Percentiles rank a stretch among this genome's conserved stretches.
Evolutionary conservation across 139 green algal genomes (phyloP).

Genomic region (Klebsormidium nitens): DNA sequence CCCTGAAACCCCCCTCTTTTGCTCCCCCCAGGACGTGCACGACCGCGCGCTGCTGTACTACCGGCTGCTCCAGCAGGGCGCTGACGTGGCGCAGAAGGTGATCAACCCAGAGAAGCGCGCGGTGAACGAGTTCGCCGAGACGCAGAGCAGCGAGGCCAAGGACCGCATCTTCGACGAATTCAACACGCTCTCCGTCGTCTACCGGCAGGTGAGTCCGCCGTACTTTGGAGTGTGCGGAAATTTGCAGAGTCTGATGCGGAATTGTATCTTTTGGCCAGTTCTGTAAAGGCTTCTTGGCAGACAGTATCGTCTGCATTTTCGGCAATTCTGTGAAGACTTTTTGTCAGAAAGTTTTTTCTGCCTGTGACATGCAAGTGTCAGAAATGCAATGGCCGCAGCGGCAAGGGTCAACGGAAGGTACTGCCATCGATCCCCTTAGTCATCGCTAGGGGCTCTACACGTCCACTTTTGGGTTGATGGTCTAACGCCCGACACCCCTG

Average conservation of each 20-base stretch:
- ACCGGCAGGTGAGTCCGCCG: slow-evolving; percentile 37
- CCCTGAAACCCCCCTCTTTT: not conserved
- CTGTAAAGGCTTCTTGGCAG: no score
- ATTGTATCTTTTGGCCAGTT: no score
- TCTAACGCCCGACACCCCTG: no score
- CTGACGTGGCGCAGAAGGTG: slow-evolving; percentile 36
- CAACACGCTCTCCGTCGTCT: slow-evolving; percentile 83
- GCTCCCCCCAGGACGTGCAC: slow-evolving; percentile 63
- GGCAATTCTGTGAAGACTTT: no score
- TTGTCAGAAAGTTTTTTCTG: no score
- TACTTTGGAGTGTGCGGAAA: slow-evolving; percentile 1
- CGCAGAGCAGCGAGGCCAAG: slow-evolving; percentile 53
- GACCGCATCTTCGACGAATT: slow-evolving; percentile 86
- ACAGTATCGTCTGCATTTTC: no score
- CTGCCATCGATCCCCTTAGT: no score
- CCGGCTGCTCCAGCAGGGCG: slow-evolving; percentile 62
- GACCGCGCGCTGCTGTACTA: slow-evolving; percentile 89
- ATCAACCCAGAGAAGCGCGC: slow-evolving; percentile 33
- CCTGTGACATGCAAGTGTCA: no score
- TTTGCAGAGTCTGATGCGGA: not conserved
- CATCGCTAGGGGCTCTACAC: no score
- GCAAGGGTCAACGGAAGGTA: no score
- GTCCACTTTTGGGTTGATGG: no score
- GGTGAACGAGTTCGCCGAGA: slow-evolving; percentile 50
- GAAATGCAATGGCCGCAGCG: no score